These are phyloP conservation scores for Thraustochytrium sp. DNA, from an alignment of 352 stramenopile genomes.

Conservation along the genomic window DNA sequence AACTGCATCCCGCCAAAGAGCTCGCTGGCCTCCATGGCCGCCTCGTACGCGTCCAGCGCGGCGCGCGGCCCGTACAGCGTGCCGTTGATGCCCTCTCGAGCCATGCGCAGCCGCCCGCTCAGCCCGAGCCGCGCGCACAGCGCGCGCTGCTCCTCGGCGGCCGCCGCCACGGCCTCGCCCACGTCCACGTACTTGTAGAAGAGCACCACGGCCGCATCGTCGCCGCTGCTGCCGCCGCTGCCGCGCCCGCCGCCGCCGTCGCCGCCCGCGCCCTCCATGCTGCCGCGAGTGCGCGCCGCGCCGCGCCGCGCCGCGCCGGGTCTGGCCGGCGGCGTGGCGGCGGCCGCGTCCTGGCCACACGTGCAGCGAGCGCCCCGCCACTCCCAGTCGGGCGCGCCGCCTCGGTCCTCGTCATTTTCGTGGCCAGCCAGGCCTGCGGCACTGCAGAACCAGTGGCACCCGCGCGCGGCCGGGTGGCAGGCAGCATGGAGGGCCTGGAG, in stretches of 20 bases:
- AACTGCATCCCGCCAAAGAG: conserved; percentile 41
- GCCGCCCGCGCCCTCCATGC: neutral
- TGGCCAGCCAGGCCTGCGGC: no score
- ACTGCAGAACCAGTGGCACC: neutral
- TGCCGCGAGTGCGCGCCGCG: no score
- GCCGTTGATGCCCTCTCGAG: conserved; percentile 40
- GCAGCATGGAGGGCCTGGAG: conserved; percentile 34
- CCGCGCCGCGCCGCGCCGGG: no score
- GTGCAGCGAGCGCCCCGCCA: no score
- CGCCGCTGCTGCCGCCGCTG: neutral
- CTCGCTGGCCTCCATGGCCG: conserved; percentile 11
- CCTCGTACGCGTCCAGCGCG: neutral
- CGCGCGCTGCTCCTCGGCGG: neutral
- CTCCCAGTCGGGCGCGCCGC: no score
- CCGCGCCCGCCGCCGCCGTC: neutral
- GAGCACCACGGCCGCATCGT: neutral
- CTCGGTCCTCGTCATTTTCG: no score
- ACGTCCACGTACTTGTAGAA: conserved; percentile 46
- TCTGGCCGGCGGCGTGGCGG: no score
- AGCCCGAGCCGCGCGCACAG: neutral
- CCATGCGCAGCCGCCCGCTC: conserved; percentile 25
- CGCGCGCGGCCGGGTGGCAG: neutral
- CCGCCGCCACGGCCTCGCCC: neutral
- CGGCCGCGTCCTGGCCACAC: no score
- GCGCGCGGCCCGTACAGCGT: neutral